Percentiles rank a stretch among this genome's conserved stretches.
phyloP scores from a whole-genome alignment of 176 grass and related monocot species.

The Oryza australiensis region DNA sequence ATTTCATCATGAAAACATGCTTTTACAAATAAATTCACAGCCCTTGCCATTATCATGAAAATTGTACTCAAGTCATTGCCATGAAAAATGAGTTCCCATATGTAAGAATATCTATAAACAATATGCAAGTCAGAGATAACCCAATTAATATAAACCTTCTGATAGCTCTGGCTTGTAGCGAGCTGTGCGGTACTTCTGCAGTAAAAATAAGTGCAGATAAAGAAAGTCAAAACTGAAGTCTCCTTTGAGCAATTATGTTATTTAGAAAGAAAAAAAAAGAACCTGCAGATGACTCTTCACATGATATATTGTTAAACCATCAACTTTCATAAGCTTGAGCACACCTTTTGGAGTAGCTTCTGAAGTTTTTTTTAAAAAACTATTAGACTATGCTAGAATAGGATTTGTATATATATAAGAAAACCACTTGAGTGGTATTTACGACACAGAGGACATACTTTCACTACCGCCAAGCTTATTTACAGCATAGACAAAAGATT shows the following conservation, averaged over 20 bases:
- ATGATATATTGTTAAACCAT: constrained; percentile 94
- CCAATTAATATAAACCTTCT: constrained; percentile 62
- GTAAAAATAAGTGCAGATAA: constrained; percentile 32
- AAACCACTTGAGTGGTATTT: constrained; percentile 30
- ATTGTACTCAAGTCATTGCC: constrained; percentile 4
- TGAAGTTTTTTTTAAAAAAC: constrained; percentile 30
- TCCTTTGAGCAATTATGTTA: constrained; percentile 26
- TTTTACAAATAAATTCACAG: neutral
- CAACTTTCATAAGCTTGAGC: constrained; percentile 91
- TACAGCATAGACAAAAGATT: constrained; percentile 85
- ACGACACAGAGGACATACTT: constrained; percentile 53
- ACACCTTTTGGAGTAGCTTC: constrained; percentile 96
- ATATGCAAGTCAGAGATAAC: constrained; percentile 25
- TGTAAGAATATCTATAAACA: constrained; percentile 8
- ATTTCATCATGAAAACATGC: constrained; percentile 15
- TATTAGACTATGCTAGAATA: constrained; percentile 32
- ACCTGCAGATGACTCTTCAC: constrained; percentile 99
- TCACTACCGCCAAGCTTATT: constrained; percentile 92
- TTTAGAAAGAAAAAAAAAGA: constrained; percentile 27
- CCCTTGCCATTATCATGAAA: constrained; percentile 7
- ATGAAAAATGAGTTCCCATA: neutral
- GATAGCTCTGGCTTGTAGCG: constrained; percentile 65
- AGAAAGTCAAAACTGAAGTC: constrained; percentile 25
- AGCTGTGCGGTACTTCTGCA: constrained; percentile 93
- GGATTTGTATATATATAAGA: neutral